Evolutionary conservation across 2,329 filamentous ascomycete species (phyloP).

Genomic region (Colletotrichum acutatum): DNA sequence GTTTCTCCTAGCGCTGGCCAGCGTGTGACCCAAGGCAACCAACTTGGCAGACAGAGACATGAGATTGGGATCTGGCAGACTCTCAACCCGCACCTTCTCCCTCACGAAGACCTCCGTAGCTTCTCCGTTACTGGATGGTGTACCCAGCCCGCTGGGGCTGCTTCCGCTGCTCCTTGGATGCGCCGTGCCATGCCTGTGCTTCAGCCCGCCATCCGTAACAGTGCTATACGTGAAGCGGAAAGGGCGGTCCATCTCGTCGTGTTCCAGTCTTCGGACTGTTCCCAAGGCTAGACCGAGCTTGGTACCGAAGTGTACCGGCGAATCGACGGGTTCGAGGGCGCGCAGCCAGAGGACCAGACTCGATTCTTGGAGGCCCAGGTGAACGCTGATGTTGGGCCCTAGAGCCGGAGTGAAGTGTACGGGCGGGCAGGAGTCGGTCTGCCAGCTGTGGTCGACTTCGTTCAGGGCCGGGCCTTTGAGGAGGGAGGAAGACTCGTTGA

Average conservation of each 20-base stretch:
- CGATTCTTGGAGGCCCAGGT: constrained; percentile 76
- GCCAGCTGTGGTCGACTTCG: constrained; percentile 55
- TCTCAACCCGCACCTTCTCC: constrained; percentile 91
- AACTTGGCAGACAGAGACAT: constrained; percentile 88
- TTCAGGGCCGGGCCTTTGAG: constrained; percentile 64
- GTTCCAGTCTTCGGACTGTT: constrained; percentile 71
- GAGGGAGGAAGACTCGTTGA: constrained; percentile 61
- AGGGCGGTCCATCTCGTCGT: constrained; percentile 82
- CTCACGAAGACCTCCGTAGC: constrained; percentile 79
- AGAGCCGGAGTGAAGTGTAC: constrained; percentile 55
- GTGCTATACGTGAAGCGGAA: constrained; percentile 69
- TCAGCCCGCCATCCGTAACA: constrained; percentile 38
- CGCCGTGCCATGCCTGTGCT: constrained; percentile 29
- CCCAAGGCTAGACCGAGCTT: constrained; percentile 78
- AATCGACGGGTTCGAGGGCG: constrained; percentile 74
- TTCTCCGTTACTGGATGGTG: constrained; percentile 36
- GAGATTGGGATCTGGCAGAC: constrained; percentile 81
- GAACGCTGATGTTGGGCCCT: constrained; percentile 77
- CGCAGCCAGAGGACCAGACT: constrained; percentile 77
- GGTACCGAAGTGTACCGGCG: constrained; percentile 69
- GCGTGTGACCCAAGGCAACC: constrained; percentile 78
- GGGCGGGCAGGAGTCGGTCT: constrained; percentile 54
- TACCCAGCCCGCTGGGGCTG: constrained; percentile 20
- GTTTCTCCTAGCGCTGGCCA: constrained; percentile 76
- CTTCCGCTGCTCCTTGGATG: constrained; percentile 17